Evolutionary conservation across 768 basidiomycete species (phyloP), one percentile per base, ranked within the genome.

Genomic region (Mycena indigotica): DNA sequence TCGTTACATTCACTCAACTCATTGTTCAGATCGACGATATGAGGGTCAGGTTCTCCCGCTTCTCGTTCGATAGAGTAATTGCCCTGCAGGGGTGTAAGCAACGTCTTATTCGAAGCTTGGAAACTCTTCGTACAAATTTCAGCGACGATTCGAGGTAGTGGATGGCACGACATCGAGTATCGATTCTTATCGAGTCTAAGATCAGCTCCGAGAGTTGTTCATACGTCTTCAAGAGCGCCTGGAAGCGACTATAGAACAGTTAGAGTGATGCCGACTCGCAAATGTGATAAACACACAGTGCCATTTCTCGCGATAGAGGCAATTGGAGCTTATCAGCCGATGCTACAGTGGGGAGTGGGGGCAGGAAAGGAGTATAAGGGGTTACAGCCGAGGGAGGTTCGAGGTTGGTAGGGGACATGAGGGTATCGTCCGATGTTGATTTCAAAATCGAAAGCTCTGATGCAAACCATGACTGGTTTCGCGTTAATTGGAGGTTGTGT

Each of bases 201-300:
- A 97, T 87, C 56, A 95, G 82, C 66, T 90, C 87, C 8, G 91
- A 88, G 5, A 98, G 80, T 64, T 96, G 94, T 35, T 90, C 87
- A 66, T 94, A 98, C 2, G 95, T 96, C 73, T 89, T 87, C 39
- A 95, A 77, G 44, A 98, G 78, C 0, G 94, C 91, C 69, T 95
- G 89, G 73, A 94, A 97, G 28, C 94, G 93, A 58, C 96, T 96
- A 62, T 3, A 60, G 57, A 32, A 41, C n/a, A 46, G 52, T 64
- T 52, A 69, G 26, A 56, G 32, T 16, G 56, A 16, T 5, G 4
- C 19, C 45, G n/a, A n/a, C n/a, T n/a, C n/a, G n/a, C n/a, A n/a
- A n/a, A n/a, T n/a, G n/a, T n/a, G n/a, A 40, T 49, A 44, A 26
- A 75, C 93, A 64, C 64, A 95, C 95, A 95, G 69, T 16, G 87